phyloP scores from a whole-genome alignment of 139 green algal genomes.

The Tetraselmis striata region DNA sequence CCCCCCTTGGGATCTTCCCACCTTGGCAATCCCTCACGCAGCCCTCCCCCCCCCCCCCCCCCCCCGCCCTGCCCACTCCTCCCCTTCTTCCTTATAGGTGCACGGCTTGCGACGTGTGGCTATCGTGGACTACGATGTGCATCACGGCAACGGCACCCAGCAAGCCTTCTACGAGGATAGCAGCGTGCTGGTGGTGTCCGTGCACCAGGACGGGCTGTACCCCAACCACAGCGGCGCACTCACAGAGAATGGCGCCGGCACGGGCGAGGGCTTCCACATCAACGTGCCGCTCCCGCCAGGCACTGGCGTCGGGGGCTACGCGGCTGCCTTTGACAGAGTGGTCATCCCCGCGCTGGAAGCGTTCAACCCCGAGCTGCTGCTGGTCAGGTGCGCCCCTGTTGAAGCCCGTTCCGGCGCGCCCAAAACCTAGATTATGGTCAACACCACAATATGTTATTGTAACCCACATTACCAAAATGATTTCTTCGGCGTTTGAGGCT shows the following conservation, averaged over 20 bases:
- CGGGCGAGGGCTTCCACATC: slow-evolving; percentile 9
- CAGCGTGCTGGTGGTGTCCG: slow-evolving; percentile 11
- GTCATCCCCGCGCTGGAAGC: slow-evolving; percentile 13
- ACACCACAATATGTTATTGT: too few relatives aligned
- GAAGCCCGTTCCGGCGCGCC: too few relatives aligned
- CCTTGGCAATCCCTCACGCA: too few relatives aligned
- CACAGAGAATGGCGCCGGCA: slow-evolving; percentile 1
- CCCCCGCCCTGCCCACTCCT: not conserved
- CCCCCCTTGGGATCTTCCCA: too few relatives aligned
- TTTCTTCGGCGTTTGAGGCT: too few relatives aligned
- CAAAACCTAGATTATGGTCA: too few relatives aligned
- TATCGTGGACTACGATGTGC: slow-evolving; percentile 24
- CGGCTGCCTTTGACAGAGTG: slow-evolving; percentile 2
- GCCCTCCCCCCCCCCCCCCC: too few relatives aligned
- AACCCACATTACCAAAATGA: too few relatives aligned
- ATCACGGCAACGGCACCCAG: slow-evolving; percentile 24
- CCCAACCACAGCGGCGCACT: not conserved
- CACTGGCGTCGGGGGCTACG: slow-evolving; percentile 10
- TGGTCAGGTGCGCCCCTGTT: not conserved
- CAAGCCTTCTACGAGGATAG: slow-evolving; percentile 8
- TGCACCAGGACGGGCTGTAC: slow-evolving; percentile 17
- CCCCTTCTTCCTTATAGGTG: too few relatives aligned
- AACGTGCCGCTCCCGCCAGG: slow-evolving; percentile 17
- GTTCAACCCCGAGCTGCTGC: slow-evolving; percentile 5
- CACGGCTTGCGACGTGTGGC: slow-evolving; percentile 1